A percentile compares a stretch with the other conserved stretches of the same genome.
Evolutionary conservation across 345 rosid species (phyloP).

Genomic region (Gossypioides kirkii): DNA sequence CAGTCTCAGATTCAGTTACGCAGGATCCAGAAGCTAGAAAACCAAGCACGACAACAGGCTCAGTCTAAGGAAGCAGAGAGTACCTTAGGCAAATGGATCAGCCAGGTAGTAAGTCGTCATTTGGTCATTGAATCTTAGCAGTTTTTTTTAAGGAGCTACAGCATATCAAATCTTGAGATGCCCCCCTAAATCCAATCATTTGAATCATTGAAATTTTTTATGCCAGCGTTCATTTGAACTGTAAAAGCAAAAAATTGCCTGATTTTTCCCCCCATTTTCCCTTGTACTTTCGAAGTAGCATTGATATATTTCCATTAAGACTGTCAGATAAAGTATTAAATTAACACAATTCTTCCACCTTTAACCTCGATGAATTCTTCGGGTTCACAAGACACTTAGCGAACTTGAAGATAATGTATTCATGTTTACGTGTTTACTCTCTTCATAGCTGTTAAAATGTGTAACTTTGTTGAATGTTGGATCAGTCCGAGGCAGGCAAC

Average conservation of each 20-base stretch:
- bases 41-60: slow-evolving; percentile 56
- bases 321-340: neutral
- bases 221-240: neutral
- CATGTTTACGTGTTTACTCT: neutral
- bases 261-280: neutral
- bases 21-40: slow-evolving; percentile 80
- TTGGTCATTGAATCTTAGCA: neutral
- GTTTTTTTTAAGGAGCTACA: neutral
- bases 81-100: slow-evolving; percentile 56
- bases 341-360: neutral
- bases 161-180: neutral
- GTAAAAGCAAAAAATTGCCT: neutral
- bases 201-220: too few relatives aligned
- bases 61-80: slow-evolving; percentile 48
- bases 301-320: neutral
- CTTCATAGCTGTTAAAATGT: neutral
- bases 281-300: neutral
- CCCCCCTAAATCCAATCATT: neutral
- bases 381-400: neutral
- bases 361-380: neutral
- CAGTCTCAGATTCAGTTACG: slow-evolving; percentile 96
- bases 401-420: neutral
- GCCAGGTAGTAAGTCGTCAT: slow-evolving; percentile 39
- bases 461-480: slow-evolving; percentile 14
- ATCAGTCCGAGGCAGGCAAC: slow-evolving; percentile 62